Conservation (phyloP, 2,329 filamentous ascomycete genomes). For the Colletotrichum paranaense region DNA sequence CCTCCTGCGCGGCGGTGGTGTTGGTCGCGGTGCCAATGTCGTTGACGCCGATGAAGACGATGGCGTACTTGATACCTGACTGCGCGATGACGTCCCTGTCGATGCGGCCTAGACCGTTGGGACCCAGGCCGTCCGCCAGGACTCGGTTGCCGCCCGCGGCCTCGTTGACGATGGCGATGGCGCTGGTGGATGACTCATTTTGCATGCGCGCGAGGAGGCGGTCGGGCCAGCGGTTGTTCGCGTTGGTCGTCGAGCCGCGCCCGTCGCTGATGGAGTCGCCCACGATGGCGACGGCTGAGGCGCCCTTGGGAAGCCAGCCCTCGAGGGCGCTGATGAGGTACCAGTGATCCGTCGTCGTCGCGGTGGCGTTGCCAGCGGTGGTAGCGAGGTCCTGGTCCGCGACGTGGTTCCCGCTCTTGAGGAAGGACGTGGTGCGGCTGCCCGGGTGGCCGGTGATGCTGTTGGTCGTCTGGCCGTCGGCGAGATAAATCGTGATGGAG, state of each 20-base stretch:
- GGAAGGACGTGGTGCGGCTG: conserved; percentile 67
- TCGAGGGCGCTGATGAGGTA: conserved; percentile 71
- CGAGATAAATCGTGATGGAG: conserved; percentile 68
- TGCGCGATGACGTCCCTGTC: conserved; percentile 71
- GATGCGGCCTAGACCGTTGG: conserved; percentile 65
- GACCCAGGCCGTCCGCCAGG: conserved; percentile 68
- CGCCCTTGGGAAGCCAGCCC: conserved; percentile 55
- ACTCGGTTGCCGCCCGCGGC: conserved; percentile 74
- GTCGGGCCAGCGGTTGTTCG: conserved; percentile 62
- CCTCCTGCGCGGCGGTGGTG: conserved; percentile 53
- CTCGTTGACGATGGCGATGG: conserved; percentile 67
- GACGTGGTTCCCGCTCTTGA: conserved; percentile 63
- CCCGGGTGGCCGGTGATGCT: conserved; percentile 71
- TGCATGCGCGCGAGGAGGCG: conserved; percentile 57
- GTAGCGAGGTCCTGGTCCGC: conserved; percentile 50
- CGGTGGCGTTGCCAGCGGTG: background rate
- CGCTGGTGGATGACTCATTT: conserved; percentile 46
- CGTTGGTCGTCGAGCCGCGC: conserved; percentile 67
- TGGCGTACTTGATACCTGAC: conserved; percentile 62
- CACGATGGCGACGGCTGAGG: conserved; percentile 63
- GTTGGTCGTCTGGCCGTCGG: conserved; percentile 64
- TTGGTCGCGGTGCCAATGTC: conserved; percentile 67
- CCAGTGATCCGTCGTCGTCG: conserved; percentile 56
- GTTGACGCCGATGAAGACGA: conserved; percentile 73
- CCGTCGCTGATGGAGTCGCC: conserved; percentile 78